Evolutionary conservation across 164 flowering plant species (phyloP).

Genomic region (Saururus chinensis): DNA sequence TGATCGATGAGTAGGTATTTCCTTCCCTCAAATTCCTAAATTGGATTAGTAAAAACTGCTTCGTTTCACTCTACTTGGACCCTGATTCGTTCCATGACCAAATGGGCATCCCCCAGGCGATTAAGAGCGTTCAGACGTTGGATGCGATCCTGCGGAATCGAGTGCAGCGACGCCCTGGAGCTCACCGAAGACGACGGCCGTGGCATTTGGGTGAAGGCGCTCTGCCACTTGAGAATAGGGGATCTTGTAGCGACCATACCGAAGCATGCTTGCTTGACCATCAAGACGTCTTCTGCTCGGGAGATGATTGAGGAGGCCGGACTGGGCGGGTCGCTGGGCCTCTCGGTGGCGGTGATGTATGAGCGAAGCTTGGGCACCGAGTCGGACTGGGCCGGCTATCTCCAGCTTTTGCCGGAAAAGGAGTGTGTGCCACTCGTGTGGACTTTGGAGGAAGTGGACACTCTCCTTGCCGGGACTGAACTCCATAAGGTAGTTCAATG

Average conservation of each 20-base stretch:
- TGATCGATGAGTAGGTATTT: no score
- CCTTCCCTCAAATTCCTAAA: no score
- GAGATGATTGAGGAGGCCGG: constrained; percentile 49
- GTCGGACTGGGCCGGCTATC: constrained; percentile 78
- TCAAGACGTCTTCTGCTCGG: constrained; percentile 46
- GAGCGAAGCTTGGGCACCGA: constrained; percentile 58
- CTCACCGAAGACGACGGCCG: constrained; percentile 24
- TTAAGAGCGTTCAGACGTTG: constrained; percentile 81
- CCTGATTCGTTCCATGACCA: no score
- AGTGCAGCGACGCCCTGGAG: constrained; percentile 41
- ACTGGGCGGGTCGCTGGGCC: constrained; percentile 51
- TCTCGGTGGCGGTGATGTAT: constrained; percentile 74
- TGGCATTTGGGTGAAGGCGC: constrained; percentile 46
- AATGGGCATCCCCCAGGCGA: constrained; percentile 42
- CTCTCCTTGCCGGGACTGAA: constrained; percentile 65
- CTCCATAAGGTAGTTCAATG: constrained; percentile 78
- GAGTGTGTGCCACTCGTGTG: constrained; percentile 73
- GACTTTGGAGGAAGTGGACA: constrained; percentile 55
- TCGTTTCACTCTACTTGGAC: no score
- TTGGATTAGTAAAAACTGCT: no score
- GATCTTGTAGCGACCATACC: constrained; percentile 77
- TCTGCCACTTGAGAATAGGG: constrained; percentile 44
- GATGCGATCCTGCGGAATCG: constrained; percentile 32
- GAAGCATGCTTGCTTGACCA: constrained; percentile 63
- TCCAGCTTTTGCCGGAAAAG: constrained; percentile 51